Evolutionary conservation across 2,329 filamentous ascomycete species (phyloP), one percentile per base, ranked within the genome.

Genomic region (Lanzia echinophila): DNA sequence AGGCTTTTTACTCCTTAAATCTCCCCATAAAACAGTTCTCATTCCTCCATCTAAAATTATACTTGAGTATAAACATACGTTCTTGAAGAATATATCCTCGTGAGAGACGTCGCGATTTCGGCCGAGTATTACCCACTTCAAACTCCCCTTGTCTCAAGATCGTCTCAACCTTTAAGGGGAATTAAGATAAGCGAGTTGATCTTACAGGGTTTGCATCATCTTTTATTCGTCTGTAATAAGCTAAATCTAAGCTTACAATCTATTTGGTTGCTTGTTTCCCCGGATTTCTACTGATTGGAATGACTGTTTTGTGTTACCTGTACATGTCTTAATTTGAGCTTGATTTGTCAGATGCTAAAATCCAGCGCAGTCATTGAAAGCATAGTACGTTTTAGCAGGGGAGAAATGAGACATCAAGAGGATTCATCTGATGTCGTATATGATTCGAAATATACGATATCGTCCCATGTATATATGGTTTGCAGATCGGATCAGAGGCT

Each of bases 121-220:
- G 24, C 4, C 38, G 38, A 10, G 32, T 39, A 32, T 19, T 19
- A 33, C 41, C 33, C 32, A 33, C 32, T 8, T 39, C 10, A 52
- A 52, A 52, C 50, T 31, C 42, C 41, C 42, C 32, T 47, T 52
- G 50, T 52, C 42, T 52, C 50, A 52, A 52, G n/a, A 13, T 31
- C 17, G 50, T 52, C 50, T 52, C 50, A 47, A 52, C 2, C n/a
- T n/a, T 28, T 20, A 15, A 45, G 39, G 31, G 36, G 31, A 17
- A 43, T n/a, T n/a, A 36, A 51, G 48, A 47, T 39, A 52, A 32
- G 50, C 42, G 50, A 52, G 19, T 12, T 46, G 17, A 24, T 19
- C 10, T 46, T 46, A 31, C 36, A 49, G 36, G 47, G 22, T 12
- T 10, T 44, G 15, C 17, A 8, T 38, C n/a, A 11, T 6, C 8